Evolutionary conservation across 495 filamentous ascomycete genomes (phyloP), one percentile per base, ranked within the genome.

Genomic region (Neurospora sp.): DNA sequence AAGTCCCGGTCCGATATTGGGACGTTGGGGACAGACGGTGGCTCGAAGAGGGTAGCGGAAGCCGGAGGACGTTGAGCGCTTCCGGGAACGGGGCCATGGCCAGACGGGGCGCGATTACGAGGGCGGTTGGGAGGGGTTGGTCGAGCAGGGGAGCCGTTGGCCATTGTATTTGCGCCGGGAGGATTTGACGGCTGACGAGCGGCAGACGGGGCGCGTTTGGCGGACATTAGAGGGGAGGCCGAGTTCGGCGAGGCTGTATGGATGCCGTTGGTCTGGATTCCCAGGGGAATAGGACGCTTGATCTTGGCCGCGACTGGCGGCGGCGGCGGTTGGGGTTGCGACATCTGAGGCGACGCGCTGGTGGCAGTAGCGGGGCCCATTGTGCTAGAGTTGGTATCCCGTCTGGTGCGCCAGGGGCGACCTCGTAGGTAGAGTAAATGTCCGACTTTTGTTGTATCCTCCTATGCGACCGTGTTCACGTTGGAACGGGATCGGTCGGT

Each of bases 1-100:
- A 99, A 93, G 77, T 97, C 92, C 5, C 85, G 79, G 31, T 90
- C 88, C 37, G 89, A 92, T 79, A 90, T 88, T 39, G 90, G 92
- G 72, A 71, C 17, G 62, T 19, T 17, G n/a, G 17, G 13, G 48
- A 71, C n/a, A 24, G 37, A 42, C 17, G 69, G 21, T 37, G 54
- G 1, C 69, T 62, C 69, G 42, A n/a, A 10, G 34, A 19, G 11
- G 34, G 70, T 1, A 13, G 34, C 37, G 13, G 11, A 7, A 31
- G 10, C n/a, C n/a, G 24, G 28, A 38, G 40, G 43, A 34, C 13
- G 54, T 62, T 62, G 54, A 62, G 54, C 54, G 28, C 13, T 81
- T 8, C 82, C 81, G 4, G 82, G 72, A 19, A 75, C 71, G 8
- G 82, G 70, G 2, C 72, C 79, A 39, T 87, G 85, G 62, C 86